Evolutionary conservation across 768 basidiomycete species (phyloP).

Genomic region (Tremella yokohamensis): DNA sequence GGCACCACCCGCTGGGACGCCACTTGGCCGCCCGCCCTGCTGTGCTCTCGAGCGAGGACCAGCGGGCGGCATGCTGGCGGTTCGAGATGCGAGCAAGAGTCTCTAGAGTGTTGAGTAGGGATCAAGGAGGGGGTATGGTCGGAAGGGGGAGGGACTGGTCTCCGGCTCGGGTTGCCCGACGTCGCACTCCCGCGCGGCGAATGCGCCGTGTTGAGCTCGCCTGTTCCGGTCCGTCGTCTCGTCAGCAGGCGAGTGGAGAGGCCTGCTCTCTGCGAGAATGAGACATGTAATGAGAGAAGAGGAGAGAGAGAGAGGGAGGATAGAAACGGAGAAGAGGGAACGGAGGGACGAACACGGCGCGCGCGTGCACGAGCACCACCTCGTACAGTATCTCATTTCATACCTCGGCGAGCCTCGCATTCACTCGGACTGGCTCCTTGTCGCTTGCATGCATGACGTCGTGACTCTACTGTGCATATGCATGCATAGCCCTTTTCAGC

Average conservation of each 20-base stretch:
- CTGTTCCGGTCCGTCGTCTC: not conserved
- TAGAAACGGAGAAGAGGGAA: not conserved
- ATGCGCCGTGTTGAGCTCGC: conserved; percentile 1
- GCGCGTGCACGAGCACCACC: too few species aligned
- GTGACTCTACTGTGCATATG: too few species aligned
- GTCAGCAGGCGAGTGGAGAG: not conserved
- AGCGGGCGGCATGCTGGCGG: conserved; percentile 31
- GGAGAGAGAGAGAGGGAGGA: not conserved
- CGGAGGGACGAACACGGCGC: not conserved
- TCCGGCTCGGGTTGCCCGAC: not conserved
- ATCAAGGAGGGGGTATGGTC: too few species aligned
- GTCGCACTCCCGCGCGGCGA: not conserved
- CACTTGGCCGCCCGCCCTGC: conserved; percentile 13
- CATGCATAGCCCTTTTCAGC: too few species aligned
- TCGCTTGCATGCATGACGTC: too few species aligned
- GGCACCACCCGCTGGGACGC: conserved; percentile 14
- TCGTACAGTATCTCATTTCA: too few species aligned
- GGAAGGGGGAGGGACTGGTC: not conserved
- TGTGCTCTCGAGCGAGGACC: conserved; percentile 31
- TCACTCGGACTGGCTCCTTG: too few species aligned
- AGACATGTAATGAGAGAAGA: not conserved
- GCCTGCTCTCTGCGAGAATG: too few species aligned
- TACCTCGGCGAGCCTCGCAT: too few species aligned
- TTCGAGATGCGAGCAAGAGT: not conserved
- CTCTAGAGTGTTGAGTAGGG: too few species aligned